Evolutionary conservation across 768 basidiomycete genomes (phyloP).

Genomic region (Clitopilus hobsonii): DNA sequence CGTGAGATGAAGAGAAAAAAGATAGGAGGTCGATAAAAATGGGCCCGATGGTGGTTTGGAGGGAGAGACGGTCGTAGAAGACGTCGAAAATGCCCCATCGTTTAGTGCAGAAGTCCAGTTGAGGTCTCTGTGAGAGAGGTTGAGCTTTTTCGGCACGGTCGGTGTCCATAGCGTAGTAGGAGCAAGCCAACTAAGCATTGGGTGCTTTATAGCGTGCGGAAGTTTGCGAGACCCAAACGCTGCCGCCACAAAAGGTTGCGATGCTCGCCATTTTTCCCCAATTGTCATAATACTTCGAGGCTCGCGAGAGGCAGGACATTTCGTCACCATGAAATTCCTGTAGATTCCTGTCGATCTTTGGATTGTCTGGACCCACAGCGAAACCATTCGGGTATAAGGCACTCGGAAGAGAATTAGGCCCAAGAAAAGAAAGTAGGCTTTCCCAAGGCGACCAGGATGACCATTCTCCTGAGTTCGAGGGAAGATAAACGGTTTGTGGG

Average conservation of each 20-base stretch:
- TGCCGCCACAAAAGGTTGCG: no score
- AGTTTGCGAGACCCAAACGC: no score
- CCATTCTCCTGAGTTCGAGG: background rate
- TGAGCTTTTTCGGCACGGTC: background rate
- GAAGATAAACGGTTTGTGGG: background rate
- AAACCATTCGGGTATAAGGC: background rate
- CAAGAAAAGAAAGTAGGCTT: background rate
- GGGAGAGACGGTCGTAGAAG: slow-evolving; percentile 19
- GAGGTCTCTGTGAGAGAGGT: background rate
- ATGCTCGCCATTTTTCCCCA: background rate
- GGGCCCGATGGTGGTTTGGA: slow-evolving; percentile 3
- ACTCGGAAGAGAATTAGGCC: background rate
- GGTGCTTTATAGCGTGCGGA: background rate
- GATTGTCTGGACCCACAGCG: background rate
- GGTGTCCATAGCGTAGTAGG: background rate
- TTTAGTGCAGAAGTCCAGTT: slow-evolving; percentile 13
- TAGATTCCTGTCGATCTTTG: background rate
- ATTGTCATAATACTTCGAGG: background rate
- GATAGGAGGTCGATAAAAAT: background rate
- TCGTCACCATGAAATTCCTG: background rate
- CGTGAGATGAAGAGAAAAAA: background rate
- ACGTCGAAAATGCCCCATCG: slow-evolving; percentile 31
- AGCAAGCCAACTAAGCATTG: no score
- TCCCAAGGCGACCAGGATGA: background rate
- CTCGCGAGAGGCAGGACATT: background rate